Base-by-base conservation (phyloP, 495 filamentous ascomycete genomes). In the Penicillium crystallinum region DNA sequence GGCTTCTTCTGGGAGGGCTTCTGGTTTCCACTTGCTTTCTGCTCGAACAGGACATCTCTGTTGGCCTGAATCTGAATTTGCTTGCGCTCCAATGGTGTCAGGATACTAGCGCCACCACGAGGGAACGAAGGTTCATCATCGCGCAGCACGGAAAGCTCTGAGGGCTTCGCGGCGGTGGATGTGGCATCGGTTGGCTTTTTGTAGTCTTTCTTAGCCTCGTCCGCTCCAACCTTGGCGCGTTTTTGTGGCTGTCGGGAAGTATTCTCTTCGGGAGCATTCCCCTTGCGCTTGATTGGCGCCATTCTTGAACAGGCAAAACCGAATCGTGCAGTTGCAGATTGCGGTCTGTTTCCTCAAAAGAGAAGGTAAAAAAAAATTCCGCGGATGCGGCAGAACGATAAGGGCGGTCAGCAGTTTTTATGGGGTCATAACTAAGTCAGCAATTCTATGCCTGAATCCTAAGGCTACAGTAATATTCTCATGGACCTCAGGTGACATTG, bases 41-140 rank as follows among this genome's bases (percentile, higher is more conserved):
- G 83, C 72, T 97, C 93, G 63, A 97, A 97, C 8, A 97, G 76
- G 21, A 92, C 91, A 77, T 98, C 93, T 61, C 85, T 82, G 56
- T 83, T 91, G 25, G 93, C 93, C 69, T 97, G 86, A 53, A 93
- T 88, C 60, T 93, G 87, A 58, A 98, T 96, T 69, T 97, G 89
- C 73, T 96, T 96, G 58, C 93, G 84, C 66, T 98, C 93, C 45
- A 98, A 77, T 21, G 93, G 91, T 7, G 93, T 96, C 68, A 98
- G 73, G 39, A 95, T 78, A 65, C 89, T 93, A 12, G 80, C 93
- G 49, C 93, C 95, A 47, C 93, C 93, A 75, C 93, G 82, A 63
- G 95, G 93, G 64, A 98, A 98, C 23, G 91, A 71, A 4, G 82
- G 81, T 58, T 96, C 93, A 44, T 97, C 92, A 53, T 89, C 84